These are phyloP conservation scores for Carex scoparia DNA, from an alignment of 176 grass and related monocot species.

Conservation along the genomic window DNA sequence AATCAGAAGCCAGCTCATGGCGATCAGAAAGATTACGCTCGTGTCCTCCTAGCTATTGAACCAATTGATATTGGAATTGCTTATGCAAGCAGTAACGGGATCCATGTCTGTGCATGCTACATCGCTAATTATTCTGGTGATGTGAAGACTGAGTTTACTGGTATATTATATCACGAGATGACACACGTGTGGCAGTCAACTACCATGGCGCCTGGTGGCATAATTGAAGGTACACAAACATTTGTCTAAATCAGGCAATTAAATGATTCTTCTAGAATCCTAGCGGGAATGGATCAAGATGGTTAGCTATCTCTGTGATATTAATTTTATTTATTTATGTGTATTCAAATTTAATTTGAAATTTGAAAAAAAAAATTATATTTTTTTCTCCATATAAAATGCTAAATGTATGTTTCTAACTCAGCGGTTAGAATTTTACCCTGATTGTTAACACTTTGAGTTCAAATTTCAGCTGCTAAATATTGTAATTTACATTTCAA, in stretches of 20 bases:
- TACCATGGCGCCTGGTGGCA: not conserved
- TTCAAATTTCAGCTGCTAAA: no score
- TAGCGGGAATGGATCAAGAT: not conserved
- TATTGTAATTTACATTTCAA: no score
- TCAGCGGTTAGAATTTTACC: no score
- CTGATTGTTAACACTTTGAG: no score
- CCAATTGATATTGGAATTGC: conserved; percentile 25
- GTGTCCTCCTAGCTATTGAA: conserved; percentile 35
- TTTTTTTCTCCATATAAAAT: no score
- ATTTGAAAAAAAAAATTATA: no score
- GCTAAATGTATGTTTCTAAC: no score
- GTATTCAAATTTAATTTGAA: no score
- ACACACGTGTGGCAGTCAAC: conserved; percentile 50
- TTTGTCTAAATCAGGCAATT: not conserved
- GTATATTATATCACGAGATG: conserved; percentile 67
- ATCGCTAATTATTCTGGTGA: conserved; percentile 27
- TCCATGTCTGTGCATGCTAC: conserved; percentile 47
- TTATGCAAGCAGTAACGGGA: conserved; percentile 14
- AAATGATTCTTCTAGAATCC: not conserved
- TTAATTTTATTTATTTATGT: no score
- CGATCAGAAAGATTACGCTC: conserved; percentile 8
- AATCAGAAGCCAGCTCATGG: conserved; percentile 11
- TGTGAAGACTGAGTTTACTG: conserved; percentile 37
- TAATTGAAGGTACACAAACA: conserved; percentile 37
- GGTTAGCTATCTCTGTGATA: no score